A percentile compares a stretch with the other conserved stretches of the same genome.
phyloP scores from a whole-genome alignment of 2,329 filamentous ascomycete species.

The Sclerotinia glacialis region DNA sequence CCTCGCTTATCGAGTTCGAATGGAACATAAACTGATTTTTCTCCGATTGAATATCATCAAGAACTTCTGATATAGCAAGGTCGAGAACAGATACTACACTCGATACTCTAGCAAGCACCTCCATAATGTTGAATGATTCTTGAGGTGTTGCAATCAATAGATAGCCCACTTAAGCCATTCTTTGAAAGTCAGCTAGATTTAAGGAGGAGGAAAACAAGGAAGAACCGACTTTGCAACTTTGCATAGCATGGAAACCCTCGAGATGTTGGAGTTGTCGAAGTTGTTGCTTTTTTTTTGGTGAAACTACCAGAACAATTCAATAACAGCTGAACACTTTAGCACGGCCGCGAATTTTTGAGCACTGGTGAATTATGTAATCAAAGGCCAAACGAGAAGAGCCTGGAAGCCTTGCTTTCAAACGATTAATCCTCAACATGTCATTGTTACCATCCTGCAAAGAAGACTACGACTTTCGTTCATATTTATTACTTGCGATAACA shows the following conservation, averaged over 20 bases:
- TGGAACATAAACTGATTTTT: too few species aligned
- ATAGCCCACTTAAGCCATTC: background rate
- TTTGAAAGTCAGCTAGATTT: background rate
- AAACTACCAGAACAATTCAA: background rate
- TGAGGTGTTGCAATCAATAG: background rate
- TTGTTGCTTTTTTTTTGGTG: background rate
- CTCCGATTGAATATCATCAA: too few species aligned
- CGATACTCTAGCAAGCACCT: background rate
- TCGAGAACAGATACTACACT: background rate
- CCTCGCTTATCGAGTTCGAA: too few species aligned
- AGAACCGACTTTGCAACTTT: background rate
- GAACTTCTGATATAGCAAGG: too few species aligned
- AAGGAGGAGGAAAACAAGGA: background rate
- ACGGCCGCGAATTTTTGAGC: background rate
- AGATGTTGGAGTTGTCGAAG: background rate
- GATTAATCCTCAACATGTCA: conserved; percentile 4
- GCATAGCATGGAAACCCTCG: too few species aligned
- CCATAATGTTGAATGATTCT: background rate
- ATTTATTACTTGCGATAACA: background rate
- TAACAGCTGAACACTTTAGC: background rate
- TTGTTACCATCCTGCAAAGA: background rate
- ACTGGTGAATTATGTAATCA: background rate
- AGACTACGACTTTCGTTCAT: background rate
- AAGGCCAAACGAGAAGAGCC: background rate
- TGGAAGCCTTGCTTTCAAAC: conserved; percentile 5